Conservation (phyloP, 345 rosid genomes). For the Sisymbrium altissimum region DNA sequence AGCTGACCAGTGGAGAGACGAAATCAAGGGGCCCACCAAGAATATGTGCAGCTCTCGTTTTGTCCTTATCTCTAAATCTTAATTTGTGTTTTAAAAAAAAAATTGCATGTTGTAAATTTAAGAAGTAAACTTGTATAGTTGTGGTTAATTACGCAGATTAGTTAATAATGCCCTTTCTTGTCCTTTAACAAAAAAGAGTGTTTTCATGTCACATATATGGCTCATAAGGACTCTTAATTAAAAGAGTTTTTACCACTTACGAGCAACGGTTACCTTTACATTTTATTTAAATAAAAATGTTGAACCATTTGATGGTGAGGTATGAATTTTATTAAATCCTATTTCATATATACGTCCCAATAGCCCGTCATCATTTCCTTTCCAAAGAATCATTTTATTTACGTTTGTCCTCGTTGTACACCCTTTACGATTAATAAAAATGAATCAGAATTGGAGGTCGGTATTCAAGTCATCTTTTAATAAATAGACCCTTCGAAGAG, state of each 20-base stretch:
- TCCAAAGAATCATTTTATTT: no score
- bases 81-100: not conserved
- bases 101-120: conserved; percentile 25
- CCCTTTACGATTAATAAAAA: no score
- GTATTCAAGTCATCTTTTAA: no score
- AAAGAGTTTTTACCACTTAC: not conserved
- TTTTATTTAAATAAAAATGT: not conserved
- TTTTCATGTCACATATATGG: not conserved
- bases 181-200: not conserved
- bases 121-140: conserved; percentile 25
- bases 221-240: not conserved
- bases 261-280: not conserved
- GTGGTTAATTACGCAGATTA: not conserved
- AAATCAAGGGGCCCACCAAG: conserved; percentile 24
- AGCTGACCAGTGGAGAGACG: conserved; percentile 50
- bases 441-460: no score
- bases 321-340: not conserved
- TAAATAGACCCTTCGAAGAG: no score
- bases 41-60: conserved; percentile 40
- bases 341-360: no score
- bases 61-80: conserved; percentile 34
- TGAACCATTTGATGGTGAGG: not conserved
- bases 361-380: not conserved
- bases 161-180: not conserved
- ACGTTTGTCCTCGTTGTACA: no score